A percentile compares a stretch with the other conserved stretches of the same genome.
Evolutionary conservation across 179 eudicot species (phyloP).

Genomic region (Silene noctiflora): DNA sequence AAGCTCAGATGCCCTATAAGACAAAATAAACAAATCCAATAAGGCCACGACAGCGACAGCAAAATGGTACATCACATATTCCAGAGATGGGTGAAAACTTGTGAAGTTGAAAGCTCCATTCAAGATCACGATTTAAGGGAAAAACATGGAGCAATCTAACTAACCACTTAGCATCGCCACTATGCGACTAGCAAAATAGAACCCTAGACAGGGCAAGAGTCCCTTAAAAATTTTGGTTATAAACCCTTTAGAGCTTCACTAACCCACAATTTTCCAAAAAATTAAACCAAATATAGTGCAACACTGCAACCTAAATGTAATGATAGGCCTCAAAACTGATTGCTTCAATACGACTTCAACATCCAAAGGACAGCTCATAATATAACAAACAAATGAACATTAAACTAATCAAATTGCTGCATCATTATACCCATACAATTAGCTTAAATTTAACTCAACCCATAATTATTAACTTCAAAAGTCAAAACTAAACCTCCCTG

Average conservation of each 20-base stretch:
- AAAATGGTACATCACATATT: neutral
- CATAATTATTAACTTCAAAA: neutral
- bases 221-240: neutral
- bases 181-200: neutral
- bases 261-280: neutral
- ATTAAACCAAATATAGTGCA: neutral
- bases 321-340: neutral
- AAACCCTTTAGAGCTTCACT: neutral
- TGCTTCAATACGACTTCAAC: neutral
- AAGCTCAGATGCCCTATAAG: constrained; percentile 77
- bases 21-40: neutral
- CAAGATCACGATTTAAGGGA: too few species aligned
- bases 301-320: neutral
- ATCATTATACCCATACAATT: constrained; percentile 9
- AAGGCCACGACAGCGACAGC: neutral
- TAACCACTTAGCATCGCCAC: neutral
- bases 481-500: constrained; percentile 4
- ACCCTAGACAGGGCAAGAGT: neutral
- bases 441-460: constrained; percentile 9
- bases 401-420: neutral
- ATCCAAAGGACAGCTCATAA: neutral
- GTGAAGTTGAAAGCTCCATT: neutral
- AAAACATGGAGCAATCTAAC: too few species aligned
- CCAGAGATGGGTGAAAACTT: neutral
- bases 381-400: constrained; percentile 1